phyloP scores from a whole-genome alignment of 1,284 basidiomycete species.

The Gymnopus androsaceus region DNA sequence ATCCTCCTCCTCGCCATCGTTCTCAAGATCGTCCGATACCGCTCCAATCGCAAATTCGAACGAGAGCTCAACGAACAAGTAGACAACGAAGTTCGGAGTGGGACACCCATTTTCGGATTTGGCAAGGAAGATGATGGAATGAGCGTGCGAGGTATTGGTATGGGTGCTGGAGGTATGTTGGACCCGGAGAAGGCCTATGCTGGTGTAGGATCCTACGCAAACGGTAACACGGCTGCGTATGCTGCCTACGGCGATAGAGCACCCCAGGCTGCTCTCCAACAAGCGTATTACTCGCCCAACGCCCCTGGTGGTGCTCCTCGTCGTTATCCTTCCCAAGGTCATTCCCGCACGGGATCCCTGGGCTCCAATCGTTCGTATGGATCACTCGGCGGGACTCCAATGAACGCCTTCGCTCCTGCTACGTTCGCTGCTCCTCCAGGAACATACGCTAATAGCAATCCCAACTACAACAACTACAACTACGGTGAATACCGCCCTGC shows the following conservation, averaged over 20 bases:
- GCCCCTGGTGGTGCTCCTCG: background rate
- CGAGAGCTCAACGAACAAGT: conserved; percentile 47
- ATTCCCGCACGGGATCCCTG: background rate
- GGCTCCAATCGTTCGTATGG: background rate
- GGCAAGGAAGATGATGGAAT: conserved; percentile 4
- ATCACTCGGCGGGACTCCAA: background rate
- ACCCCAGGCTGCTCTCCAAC: background rate
- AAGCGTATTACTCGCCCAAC: background rate
- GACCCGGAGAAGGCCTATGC: conserved; percentile 6
- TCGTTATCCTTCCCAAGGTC: background rate
- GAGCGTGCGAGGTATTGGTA: background rate
- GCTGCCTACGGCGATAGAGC: background rate
- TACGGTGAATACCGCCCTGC: too few species aligned
- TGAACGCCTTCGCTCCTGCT: background rate
- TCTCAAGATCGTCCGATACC: conserved; percentile 8
- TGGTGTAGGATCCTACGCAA: background rate
- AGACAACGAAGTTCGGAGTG: conserved; percentile 60
- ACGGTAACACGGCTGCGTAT: conserved; percentile 1
- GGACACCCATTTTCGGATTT: conserved; percentile 2
- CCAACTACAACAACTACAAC: too few species aligned
- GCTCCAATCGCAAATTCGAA: conserved; percentile 29
- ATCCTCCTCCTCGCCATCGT: conserved; percentile 4
- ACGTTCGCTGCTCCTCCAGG: background rate
- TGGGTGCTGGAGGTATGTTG: background rate
- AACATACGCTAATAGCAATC: too few species aligned